A percentile compares a stretch with the other conserved stretches of the same genome.
These are phyloP conservation scores for Circinella minor DNA, from an alignment of 371 early-diverging fungal species.

Conservation along the genomic window DNA sequence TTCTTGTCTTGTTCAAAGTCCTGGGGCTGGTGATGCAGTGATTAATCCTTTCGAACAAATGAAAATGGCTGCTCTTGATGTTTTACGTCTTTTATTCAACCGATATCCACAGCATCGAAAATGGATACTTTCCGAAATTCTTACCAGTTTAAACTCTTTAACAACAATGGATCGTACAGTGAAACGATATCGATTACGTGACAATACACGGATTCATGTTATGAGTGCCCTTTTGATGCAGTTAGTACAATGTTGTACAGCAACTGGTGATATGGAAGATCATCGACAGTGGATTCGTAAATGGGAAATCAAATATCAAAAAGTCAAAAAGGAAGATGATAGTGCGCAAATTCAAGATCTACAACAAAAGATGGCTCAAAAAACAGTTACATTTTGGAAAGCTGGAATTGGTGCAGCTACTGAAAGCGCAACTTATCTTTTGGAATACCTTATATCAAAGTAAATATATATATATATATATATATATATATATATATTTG, in stretches of 20 bases:
- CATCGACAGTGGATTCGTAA: conserved; percentile 37
- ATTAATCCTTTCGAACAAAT: conserved; percentile 54
- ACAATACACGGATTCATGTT: conserved; percentile 76
- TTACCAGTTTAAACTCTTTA: conserved; percentile 71
- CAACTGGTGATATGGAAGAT: conserved; percentile 28
- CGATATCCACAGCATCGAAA: conserved; percentile 66
- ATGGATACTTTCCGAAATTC: conserved; percentile 87
- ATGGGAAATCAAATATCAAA: conserved; percentile 40
- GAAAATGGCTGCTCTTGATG: conserved; percentile 49
- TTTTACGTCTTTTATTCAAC: conserved; percentile 65
- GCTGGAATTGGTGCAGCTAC: conserved; percentile 59
- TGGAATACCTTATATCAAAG: conserved; percentile 70
- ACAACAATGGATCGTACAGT: conserved; percentile 52
- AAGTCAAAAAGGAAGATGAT: conserved; percentile 34
- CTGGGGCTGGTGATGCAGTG: conserved; percentile 14
- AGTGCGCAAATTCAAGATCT: conserved; percentile 21
- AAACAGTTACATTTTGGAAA: conserved; percentile 36
- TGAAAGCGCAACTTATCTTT: conserved; percentile 62
- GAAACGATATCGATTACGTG: conserved; percentile 62
- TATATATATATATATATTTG: no score
- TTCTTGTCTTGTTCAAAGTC: conserved; percentile 16
- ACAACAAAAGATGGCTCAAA: conserved; percentile 25
- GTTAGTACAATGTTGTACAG: conserved; percentile 73
- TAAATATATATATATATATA: conserved; percentile 16
- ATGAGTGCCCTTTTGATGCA: conserved; percentile 83